A percentile compares a stretch with the other conserved stretches of the same genome.
These are phyloP conservation scores for Solanum clarkiae DNA, from an alignment of 257 asterid species.

Conservation along the genomic window DNA sequence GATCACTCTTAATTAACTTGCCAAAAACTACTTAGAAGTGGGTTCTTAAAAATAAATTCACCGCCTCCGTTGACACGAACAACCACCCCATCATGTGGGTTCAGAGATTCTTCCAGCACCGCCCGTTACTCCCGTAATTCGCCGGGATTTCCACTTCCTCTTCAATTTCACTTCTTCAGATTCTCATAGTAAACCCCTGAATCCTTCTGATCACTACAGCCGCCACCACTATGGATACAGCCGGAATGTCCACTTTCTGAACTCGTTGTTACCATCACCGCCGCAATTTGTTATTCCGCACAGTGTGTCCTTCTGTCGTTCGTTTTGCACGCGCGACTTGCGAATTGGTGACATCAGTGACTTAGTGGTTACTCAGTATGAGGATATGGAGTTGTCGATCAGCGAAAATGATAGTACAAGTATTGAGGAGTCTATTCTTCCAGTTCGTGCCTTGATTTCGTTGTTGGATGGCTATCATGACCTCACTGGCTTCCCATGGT, in stretches of 20 bases:
- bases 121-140: conserved; percentile 2
- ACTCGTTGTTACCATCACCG: background rate
- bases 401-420: background rate
- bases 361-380: background rate
- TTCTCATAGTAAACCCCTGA: background rate
- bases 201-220: background rate
- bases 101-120: background rate
- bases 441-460: conserved; percentile 21
- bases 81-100: background rate
- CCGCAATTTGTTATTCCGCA: background rate
- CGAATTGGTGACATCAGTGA: background rate
- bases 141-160: background rate
- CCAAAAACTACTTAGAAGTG: no score
- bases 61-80: background rate
- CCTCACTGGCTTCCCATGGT: conserved; percentile 34
- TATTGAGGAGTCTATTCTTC: conserved; percentile 15
- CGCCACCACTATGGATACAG: background rate
- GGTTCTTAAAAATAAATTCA: no score
- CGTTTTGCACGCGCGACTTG: conserved; percentile 12
- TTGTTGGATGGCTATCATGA: conserved; percentile 26
- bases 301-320: conserved; percentile 3
- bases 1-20: no score
- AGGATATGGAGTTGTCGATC: background rate
- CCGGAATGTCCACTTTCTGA: background rate
- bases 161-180: background rate